Evolutionary conservation across 192 early-diverging fungal genomes (phyloP).

Genomic region (Backusella westeae): DNA sequence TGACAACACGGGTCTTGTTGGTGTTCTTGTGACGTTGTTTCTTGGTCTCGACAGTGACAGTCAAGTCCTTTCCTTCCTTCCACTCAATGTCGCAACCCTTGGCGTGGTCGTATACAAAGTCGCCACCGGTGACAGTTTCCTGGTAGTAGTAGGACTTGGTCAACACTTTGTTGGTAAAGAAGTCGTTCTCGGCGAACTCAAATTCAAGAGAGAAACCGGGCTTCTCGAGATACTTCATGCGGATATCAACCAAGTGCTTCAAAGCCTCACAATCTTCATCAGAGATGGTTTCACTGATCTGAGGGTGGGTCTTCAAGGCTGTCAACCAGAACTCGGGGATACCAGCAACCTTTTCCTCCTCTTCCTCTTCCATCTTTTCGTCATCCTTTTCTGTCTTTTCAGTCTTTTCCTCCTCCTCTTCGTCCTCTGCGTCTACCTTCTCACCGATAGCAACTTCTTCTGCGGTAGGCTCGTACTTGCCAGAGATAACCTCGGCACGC

Average conservation of each 20-base stretch:
- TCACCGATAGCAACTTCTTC: slow-evolving; percentile 70
- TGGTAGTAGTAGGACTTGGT: slow-evolving; percentile 94
- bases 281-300: slow-evolving; percentile 82
- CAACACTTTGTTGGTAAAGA: slow-evolving; percentile 84
- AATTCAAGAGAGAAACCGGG: slow-evolving; percentile 97
- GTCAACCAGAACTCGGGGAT: slow-evolving; percentile 98
- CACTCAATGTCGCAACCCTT: slow-evolving; percentile 90
- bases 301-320: slow-evolving; percentile 81
- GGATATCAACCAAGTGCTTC: slow-evolving; percentile 89
- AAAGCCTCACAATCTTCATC: slow-evolving; percentile 88
- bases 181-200: slow-evolving; percentile 85
- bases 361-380: slow-evolving; percentile 47
- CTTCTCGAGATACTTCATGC: slow-evolving; percentile 78
- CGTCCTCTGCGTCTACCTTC: slow-evolving; percentile 60
- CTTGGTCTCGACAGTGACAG: slow-evolving; percentile 92
- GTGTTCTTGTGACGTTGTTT: slow-evolving; percentile 99
- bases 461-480: slow-evolving; percentile 87
- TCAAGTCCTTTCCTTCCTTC: slow-evolving; percentile 97
- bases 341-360: slow-evolving; percentile 55
- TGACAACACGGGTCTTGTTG: slow-evolving; percentile 97
- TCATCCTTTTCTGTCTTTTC: slow-evolving; percentile 41
- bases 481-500: slow-evolving; percentile 77
- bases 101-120: slow-evolving; percentile 90
- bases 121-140: slow-evolving; percentile 77
- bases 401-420: slow-evolving; percentile 46